Evolutionary conservation across 306 rosid genomes (phyloP).

Genomic region (Cyamopsis tetragonoloba): DNA sequence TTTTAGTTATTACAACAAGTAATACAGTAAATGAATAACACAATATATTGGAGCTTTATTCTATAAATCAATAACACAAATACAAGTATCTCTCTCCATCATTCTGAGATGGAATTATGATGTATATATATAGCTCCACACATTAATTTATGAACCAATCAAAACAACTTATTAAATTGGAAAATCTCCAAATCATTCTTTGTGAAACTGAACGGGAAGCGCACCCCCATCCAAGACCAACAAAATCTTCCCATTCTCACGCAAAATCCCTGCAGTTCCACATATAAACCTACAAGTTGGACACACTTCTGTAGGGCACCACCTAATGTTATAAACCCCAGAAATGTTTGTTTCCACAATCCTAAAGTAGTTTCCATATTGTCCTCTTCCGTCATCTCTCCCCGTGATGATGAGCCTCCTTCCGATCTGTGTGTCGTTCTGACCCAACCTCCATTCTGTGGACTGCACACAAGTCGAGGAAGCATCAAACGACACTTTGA

Average conservation of each 20-base stretch:
- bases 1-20: too few relatives aligned
- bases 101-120: too few relatives aligned
- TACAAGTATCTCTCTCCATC: too few relatives aligned
- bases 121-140: too few relatives aligned
- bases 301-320: constrained; percentile 63
- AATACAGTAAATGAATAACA: too few relatives aligned
- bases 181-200: too few relatives aligned
- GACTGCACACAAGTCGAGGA: constrained; percentile 27
- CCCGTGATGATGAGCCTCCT: constrained; percentile 47
- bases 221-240: constrained; percentile 46
- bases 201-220: constrained; percentile 11
- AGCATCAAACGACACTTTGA: constrained; percentile 33
- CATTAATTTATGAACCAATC: too few relatives aligned
- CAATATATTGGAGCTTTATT: too few relatives aligned
- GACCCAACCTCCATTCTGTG: constrained; percentile 41
- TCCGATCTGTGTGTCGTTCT: neutral
- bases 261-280: constrained; percentile 35
- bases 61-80: too few relatives aligned
- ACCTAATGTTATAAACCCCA: constrained; percentile 30
- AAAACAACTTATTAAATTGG: too few relatives aligned
- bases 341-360: neutral
- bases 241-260: constrained; percentile 43
- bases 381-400: neutral
- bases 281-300: constrained; percentile 38
- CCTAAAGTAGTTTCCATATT: constrained; percentile 31